Conservation (phyloP, 1,139 yeast species). For the Pichia sp. region DNA sequence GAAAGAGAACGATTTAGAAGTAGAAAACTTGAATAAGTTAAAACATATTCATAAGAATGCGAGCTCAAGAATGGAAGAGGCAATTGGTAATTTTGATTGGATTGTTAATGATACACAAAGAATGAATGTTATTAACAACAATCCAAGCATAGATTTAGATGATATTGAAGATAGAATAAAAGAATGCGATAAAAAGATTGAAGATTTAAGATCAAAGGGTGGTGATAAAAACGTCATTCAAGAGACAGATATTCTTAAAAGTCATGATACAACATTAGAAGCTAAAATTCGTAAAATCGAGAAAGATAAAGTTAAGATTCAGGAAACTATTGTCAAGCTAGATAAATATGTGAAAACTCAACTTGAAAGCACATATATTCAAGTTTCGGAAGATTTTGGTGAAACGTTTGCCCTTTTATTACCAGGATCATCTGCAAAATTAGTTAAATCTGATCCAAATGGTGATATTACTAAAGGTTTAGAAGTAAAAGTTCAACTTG, state of each 20-base stretch:
- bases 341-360: slow-evolving; percentile 86
- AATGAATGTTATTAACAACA: slow-evolving; percentile 42
- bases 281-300: slow-evolving; percentile 84
- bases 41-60: slow-evolving; percentile 6
- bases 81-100: slow-evolving; percentile 6
- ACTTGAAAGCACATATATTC: slow-evolving; percentile 73
- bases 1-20: slow-evolving; percentile 1
- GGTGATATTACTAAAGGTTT: slow-evolving; percentile 81
- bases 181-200: slow-evolving; percentile 54
- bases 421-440: slow-evolving; percentile 86
- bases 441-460: slow-evolving; percentile 71
- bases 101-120: slow-evolving; percentile 9
- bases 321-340: slow-evolving; percentile 77
- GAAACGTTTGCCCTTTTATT: slow-evolving; percentile 79
- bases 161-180: slow-evolving; percentile 55
- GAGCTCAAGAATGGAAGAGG: slow-evolving; percentile 3
- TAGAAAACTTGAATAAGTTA: not conserved
- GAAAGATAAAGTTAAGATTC: slow-evolving; percentile 84
- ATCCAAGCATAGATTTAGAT: slow-evolving; percentile 56
- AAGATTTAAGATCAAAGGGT: slow-evolving; percentile 66
- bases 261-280: slow-evolving; percentile 71
- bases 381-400: slow-evolving; percentile 89
- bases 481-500: slow-evolving; percentile 85
- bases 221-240: slow-evolving; percentile 88
- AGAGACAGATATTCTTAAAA: slow-evolving; percentile 90